Base-by-base conservation (phyloP, 176 grass and related monocot genomes). In the Musa acuminata region DNA sequence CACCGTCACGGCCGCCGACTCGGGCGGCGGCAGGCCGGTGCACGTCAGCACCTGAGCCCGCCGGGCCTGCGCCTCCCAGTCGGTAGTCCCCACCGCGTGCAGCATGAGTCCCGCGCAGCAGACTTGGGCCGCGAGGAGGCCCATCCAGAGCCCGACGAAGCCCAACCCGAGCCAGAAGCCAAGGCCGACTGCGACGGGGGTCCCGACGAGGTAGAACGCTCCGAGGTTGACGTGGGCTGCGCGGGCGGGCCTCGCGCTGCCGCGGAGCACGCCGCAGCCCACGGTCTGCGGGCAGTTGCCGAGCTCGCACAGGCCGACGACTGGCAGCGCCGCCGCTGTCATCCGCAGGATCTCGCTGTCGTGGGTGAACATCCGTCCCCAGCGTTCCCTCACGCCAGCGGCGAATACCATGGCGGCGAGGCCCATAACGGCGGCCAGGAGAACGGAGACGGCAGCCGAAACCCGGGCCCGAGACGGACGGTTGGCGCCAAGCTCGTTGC, bases 101-200 rank as follows among this genome's bases (percentile, higher is more conserved):
- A 76, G 57, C 55, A 76, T 62, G 55, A 76, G 74, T 0, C 26
- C 74, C 2, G 55, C 74, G 55, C 74, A 76, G 55, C 54, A 60
- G 26, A 62, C 74, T 23, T 76, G 74, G 16, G 74, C 74, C 14
- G 74, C 55, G 17, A 76, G 55, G 1, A 76, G 74, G 26, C 74
- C 74, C 9, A 49, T 62, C 74, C 74, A 76, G 9, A 76, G 74
- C 2, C 74, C 74, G 25, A 27, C 54, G 55, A 76, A 76, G 74
- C 74, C 74, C 0, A 76, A 1, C 1, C 74, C 9, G 27, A 76
- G 57, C 1, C 74, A 53, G 57, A 76, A 76, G 14, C 55, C 57
- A 9, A 76, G 54, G 0, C 55, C 74, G 19, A 76, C 74, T 9
- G 74, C 74, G 26, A 64, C 24, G 14, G 74, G 74, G 17, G n/a